phyloP scores from a whole-genome alignment of 306 rosid genomes.

The Fagus crenata region DNA sequence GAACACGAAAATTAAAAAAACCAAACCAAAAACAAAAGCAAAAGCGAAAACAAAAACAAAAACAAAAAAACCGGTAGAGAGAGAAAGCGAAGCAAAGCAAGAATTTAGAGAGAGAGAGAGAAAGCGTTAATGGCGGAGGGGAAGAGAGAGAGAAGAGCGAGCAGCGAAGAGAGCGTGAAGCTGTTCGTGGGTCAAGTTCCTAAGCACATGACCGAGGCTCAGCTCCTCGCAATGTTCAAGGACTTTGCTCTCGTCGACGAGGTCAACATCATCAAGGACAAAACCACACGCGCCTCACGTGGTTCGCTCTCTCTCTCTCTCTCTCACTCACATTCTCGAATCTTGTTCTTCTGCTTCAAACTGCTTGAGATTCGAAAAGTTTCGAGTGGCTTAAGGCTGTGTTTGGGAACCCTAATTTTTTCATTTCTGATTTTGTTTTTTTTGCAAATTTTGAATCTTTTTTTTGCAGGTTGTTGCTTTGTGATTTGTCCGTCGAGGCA shows the following conservation, averaged over 20 bases:
- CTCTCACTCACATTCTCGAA: conserved; percentile 20
- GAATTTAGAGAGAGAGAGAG: conserved; percentile 31
- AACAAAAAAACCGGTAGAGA: conserved; percentile 3
- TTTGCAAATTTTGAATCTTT: neutral
- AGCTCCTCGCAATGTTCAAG: conserved; percentile 82
- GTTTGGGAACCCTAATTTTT: conserved; percentile 40
- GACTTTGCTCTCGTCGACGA: conserved; percentile 89
- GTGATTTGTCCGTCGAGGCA: conserved; percentile 87
- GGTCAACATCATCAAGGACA: conserved; percentile 99
- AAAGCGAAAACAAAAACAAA: neutral
- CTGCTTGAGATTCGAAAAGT: conserved; percentile 19
- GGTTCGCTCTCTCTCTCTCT: conserved; percentile 38
- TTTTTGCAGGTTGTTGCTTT: conserved; percentile 79
- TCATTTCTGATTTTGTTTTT: neutral
- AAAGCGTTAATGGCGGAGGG: conserved; percentile 81
- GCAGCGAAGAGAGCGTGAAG: conserved; percentile 85
- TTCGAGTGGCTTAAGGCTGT: conserved; percentile 3
- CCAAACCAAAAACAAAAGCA: conserved; percentile 40
- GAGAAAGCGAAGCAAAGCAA: conserved; percentile 21
- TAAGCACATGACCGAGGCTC: conserved; percentile 86
- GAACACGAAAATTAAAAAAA: too few relatives aligned
- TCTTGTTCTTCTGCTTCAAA: conserved; percentile 3
- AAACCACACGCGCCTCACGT: conserved; percentile 84
- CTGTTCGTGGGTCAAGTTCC: conserved; percentile 99
- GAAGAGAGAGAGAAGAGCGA: conserved; percentile 69